These are phyloP conservation scores for Pleurotus tuber-regium DNA, from an alignment of 768 basidiomycete species.

Conservation along the genomic window DNA sequence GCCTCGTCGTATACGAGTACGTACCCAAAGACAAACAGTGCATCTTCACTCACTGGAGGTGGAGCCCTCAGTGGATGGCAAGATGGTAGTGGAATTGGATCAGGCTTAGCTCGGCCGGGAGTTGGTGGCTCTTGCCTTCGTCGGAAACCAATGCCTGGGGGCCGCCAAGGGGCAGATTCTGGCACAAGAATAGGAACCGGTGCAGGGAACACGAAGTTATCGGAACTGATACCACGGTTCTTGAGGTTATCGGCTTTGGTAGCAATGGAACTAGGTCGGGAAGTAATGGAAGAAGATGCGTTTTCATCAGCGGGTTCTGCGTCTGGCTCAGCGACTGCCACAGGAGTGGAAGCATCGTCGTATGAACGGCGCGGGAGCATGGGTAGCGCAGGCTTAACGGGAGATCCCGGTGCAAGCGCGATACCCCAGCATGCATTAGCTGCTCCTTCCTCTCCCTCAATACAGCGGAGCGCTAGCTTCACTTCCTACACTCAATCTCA, in stretches of 20 bases:
- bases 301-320: constrained; percentile 5
- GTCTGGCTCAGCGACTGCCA: neutral
- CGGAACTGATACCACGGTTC: constrained; percentile 68
- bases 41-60: constrained; percentile 18
- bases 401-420: constrained; percentile 10
- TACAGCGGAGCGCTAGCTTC: neutral
- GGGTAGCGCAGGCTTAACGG: neutral
- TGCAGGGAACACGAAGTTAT: constrained; percentile 61
- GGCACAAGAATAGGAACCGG: constrained; percentile 28
- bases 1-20: constrained; percentile 6
- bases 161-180: neutral
- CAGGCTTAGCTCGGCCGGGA: constrained; percentile 60
- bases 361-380: neutral
- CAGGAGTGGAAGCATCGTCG: neutral
- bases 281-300: constrained; percentile 52
- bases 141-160: constrained; percentile 29
- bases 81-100: constrained; percentile 72
- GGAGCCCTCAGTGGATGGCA: constrained; percentile 71
- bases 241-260: constrained; percentile 76
- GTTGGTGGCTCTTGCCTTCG: constrained; percentile 57
- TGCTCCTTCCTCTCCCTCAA: neutral
- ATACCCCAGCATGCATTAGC: neutral
- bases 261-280: constrained; percentile 72
- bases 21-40: constrained; percentile 1
- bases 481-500: constrained; percentile 7